Percentiles rank a stretch among this genome's conserved stretches.
These are phyloP conservation scores for Aspergillus terreus DNA, from an alignment of 2,329 filamentous ascomycete genomes.

Conservation along the genomic window DNA sequence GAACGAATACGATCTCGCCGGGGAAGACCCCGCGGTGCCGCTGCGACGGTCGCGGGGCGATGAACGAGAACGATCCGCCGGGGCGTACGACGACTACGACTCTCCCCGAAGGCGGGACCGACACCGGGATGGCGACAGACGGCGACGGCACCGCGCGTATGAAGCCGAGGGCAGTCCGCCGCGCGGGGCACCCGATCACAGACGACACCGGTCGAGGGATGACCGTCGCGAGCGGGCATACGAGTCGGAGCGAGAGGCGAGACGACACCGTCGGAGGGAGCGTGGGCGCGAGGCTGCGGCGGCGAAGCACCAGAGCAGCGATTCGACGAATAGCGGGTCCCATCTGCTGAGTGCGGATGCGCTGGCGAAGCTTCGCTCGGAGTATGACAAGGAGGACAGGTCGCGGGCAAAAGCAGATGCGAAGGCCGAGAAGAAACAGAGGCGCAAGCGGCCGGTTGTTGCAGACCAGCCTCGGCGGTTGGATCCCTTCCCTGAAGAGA, in stretches of 20 bases:
- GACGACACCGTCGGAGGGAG: slow-evolving; percentile 23
- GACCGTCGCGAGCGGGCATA: slow-evolving; percentile 17
- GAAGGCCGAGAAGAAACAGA: slow-evolving; percentile 22
- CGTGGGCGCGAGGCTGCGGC: slow-evolving; percentile 16
- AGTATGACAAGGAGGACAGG: slow-evolving; percentile 55
- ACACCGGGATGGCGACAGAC: slow-evolving; percentile 31
- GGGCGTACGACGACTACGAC: slow-evolving; percentile 30
- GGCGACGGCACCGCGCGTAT: slow-evolving; percentile 23
- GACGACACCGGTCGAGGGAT: slow-evolving; percentile 10
- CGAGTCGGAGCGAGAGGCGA: slow-evolving; percentile 19
- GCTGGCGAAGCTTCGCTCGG: slow-evolving; percentile 62
- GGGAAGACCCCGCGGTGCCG: slow-evolving; percentile 10
- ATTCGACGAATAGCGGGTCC: slow-evolving; percentile 41
- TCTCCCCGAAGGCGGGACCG: slow-evolving; percentile 34
- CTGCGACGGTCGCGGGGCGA: slow-evolving; percentile 1
- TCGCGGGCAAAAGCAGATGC: slow-evolving; percentile 33
- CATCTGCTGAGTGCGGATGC: slow-evolving; percentile 51
- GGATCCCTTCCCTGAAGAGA: slow-evolving; percentile 21
- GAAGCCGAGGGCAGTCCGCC: slow-evolving; percentile 25
- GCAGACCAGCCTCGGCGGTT: slow-evolving; percentile 17
- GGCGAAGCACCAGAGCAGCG: slow-evolving; percentile 38
- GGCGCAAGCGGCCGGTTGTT: slow-evolving; percentile 24
- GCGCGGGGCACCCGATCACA: slow-evolving; percentile 6
- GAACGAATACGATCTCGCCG: slow-evolving; percentile 14
- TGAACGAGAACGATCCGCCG: slow-evolving; percentile 1